A percentile compares a stretch with the other conserved stretches of the same genome.
Evolutionary conservation across 2,329 filamentous ascomycete genomes (phyloP).

Genomic region (Proliferodiscus dingleyae): DNA sequence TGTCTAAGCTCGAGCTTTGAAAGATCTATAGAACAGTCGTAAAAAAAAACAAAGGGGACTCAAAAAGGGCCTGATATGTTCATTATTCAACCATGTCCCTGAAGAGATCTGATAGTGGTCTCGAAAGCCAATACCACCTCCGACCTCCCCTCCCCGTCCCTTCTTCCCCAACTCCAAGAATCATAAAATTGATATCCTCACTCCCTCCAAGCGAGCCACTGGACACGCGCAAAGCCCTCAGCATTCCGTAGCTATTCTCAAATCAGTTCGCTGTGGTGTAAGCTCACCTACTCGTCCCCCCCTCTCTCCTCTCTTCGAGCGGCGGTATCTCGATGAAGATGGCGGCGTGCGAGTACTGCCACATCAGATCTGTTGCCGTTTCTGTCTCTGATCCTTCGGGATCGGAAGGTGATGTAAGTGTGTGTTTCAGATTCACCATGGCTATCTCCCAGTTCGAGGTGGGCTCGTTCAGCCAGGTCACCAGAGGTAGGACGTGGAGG

Average conservation of each 20-base stretch:
- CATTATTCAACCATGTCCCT: neutral
- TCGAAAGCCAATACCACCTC: neutral
- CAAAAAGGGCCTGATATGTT: too few relatives aligned
- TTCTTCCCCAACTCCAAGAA: neutral
- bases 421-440: slow-evolving; percentile 9
- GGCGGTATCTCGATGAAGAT: slow-evolving; percentile 14
- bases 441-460: slow-evolving; percentile 11
- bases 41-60: too few relatives aligned
- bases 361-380: slow-evolving; percentile 8
- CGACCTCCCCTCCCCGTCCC: neutral
- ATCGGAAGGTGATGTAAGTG: neutral
- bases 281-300: neutral
- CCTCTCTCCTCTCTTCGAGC: neutral
- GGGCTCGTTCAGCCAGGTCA: slow-evolving; percentile 14
- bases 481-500: neutral
- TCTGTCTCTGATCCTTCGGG: neutral
- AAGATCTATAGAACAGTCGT: too few relatives aligned
- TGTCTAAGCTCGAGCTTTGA: too few relatives aligned
- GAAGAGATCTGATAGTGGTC: neutral
- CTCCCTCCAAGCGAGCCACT: neutral
- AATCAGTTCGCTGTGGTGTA: neutral
- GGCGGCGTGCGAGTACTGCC: slow-evolving; percentile 14
- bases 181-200: neutral
- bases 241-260: neutral
- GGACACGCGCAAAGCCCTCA: neutral